phyloP scores from a whole-genome alignment of 1,284 basidiomycete species.

The Cutaneotrichosporon curvatum region DNA sequence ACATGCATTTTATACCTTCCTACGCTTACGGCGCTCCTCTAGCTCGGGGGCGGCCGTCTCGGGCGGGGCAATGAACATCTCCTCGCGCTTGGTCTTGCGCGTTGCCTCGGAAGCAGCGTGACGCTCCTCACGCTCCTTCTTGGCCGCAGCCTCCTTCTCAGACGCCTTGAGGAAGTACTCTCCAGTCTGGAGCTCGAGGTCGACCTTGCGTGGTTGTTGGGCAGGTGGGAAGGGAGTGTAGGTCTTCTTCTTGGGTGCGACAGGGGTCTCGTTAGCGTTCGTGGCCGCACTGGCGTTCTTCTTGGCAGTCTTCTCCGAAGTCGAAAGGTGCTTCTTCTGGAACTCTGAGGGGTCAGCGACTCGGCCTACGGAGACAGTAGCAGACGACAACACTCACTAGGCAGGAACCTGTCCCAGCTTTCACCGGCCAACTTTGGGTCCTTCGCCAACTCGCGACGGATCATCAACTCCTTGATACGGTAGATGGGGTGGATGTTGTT shows the following conservation, averaged over 20 bases:
- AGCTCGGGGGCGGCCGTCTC: slow-evolving; percentile 65
- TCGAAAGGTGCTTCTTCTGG: slow-evolving; percentile 83
- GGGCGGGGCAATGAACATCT: slow-evolving; percentile 72
- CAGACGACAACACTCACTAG: slow-evolving; percentile 48
- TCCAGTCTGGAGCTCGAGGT: slow-evolving; percentile 89
- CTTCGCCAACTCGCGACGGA: slow-evolving; percentile 93
- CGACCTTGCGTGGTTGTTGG: slow-evolving; percentile 89
- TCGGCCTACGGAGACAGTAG: not conserved
- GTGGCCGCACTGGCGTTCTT: slow-evolving; percentile 59
- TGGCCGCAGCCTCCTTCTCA: slow-evolving; percentile 42
- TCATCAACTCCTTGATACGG: slow-evolving; percentile 99
- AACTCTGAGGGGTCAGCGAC: slow-evolving; percentile 54
- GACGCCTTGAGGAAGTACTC: slow-evolving; percentile 93
- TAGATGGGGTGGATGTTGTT: slow-evolving; percentile 99
- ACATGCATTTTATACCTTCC: slow-evolving; percentile 16
- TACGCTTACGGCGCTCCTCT: slow-evolving; percentile 43
- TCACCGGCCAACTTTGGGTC: slow-evolving; percentile 92
- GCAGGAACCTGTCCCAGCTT: slow-evolving; percentile 96
- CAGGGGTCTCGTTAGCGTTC: slow-evolving; percentile 7
- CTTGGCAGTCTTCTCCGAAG: slow-evolving; percentile 80
- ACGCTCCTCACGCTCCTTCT: slow-evolving; percentile 48
- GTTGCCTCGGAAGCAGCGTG: slow-evolving; percentile 66
- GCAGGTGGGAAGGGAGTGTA: slow-evolving; percentile 99
- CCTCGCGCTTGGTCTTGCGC: slow-evolving; percentile 67
- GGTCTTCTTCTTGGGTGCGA: slow-evolving; percentile 66